Evolutionary conservation across 148 eudicot genomes (phyloP).

Genomic region (Vaccinium corymbosum): DNA sequence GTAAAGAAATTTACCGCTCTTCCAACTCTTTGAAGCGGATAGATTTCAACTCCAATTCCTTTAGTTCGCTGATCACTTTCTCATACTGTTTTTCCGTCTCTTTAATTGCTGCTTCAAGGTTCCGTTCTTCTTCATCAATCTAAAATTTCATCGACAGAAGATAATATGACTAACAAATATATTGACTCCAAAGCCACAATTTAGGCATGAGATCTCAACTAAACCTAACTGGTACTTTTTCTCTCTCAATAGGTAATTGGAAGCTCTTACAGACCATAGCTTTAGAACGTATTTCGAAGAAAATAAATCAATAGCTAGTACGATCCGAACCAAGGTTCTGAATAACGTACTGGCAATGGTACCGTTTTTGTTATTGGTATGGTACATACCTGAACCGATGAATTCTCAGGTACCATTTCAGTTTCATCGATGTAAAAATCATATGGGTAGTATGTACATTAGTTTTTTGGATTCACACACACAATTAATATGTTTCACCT

Average conservation of each 20-base stretch:
- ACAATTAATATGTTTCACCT: background rate
- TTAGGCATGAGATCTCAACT: background rate
- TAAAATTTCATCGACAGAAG: slow-evolving; percentile 25
- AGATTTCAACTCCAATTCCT: slow-evolving; percentile 82
- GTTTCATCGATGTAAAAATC: background rate
- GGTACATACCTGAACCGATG: too few relatives aligned
- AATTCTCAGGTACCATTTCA: background rate
- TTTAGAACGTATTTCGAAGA: background rate
- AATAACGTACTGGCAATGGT: background rate
- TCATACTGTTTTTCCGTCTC: slow-evolving; percentile 86
- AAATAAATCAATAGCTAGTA: background rate
- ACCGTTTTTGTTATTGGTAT: background rate
- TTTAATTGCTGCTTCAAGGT: slow-evolving; percentile 84
- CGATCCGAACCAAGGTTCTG: background rate
- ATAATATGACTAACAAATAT: slow-evolving; percentile 16
- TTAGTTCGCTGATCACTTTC: slow-evolving; percentile 74
- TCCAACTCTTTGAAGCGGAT: slow-evolving; percentile 85
- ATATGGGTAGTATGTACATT: background rate
- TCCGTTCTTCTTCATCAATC: slow-evolving; percentile 94
- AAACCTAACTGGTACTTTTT: background rate
- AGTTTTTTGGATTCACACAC: background rate
- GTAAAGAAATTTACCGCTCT: slow-evolving; percentile 52
- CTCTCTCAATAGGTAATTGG: background rate
- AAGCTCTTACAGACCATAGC: background rate
- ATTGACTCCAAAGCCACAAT: slow-evolving; percentile 11